phyloP scores from a whole-genome alignment of 768 basidiomycete species.

The Amanita rubescens region DNA sequence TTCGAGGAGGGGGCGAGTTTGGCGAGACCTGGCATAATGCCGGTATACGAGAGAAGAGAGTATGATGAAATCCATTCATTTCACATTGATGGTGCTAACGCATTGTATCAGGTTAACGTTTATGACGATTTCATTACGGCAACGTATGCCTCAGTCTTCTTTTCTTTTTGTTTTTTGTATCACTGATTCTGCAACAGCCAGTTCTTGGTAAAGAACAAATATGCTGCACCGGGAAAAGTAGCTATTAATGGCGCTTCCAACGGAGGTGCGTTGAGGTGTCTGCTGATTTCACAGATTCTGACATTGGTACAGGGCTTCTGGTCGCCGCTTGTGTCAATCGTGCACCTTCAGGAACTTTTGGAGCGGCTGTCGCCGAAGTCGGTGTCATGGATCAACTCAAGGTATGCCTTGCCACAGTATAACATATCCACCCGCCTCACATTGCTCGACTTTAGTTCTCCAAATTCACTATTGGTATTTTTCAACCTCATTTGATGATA shows the following conservation, averaged over 20 bases:
- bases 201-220: constrained; percentile 66
- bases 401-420: constrained; percentile 28
- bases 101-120: constrained; percentile 45
- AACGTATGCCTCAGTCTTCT: constrained; percentile 38
- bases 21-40: constrained; percentile 82
- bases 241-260: constrained; percentile 78
- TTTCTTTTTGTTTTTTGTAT: background rate
- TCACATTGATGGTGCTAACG: constrained; percentile 6
- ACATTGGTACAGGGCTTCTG: constrained; percentile 45
- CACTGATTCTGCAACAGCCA: constrained; percentile 35
- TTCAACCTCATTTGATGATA: background rate
- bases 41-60: constrained; percentile 66
- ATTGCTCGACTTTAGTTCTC: constrained; percentile 41
- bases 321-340: constrained; percentile 83
- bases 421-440: background rate
- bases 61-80: constrained; percentile 17
- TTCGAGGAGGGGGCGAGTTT: constrained; percentile 70
- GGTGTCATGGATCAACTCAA: constrained; percentile 77
- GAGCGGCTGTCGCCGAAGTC: constrained; percentile 76
- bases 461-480: constrained; percentile 65
- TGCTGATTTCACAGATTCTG: background rate
- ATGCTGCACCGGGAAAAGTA: constrained; percentile 61
- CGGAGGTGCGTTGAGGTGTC: constrained; percentile 43
- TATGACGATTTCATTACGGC: constrained; percentile 83
- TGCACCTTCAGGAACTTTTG: constrained; percentile 66